A percentile compares a stretch with the other conserved stretches of the same genome.
phyloP scores from a whole-genome alignment of 164 flowering plant genomes.

The Vitis cinerea region DNA sequence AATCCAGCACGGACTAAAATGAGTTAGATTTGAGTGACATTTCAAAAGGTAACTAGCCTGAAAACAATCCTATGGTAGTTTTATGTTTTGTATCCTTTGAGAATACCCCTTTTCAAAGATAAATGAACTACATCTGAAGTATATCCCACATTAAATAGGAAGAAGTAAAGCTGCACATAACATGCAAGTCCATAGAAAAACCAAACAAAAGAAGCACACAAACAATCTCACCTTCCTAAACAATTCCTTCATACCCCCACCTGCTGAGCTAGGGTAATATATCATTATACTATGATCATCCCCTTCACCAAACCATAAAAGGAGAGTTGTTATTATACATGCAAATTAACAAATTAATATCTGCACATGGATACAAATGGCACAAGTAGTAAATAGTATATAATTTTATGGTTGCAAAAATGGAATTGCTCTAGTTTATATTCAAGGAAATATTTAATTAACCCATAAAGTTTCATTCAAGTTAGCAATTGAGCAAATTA shows the following conservation, averaged over 20 bases:
- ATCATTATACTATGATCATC: conserved; percentile 98
- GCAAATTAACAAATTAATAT: not conserved
- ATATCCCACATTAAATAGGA: not conserved
- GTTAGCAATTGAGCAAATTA: not conserved
- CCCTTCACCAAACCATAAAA: conserved; percentile 47
- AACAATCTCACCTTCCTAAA: conserved; percentile 77
- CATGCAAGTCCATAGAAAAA: not conserved
- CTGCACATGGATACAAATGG: not conserved
- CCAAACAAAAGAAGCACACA: not conserved
- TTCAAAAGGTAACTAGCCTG: no score
- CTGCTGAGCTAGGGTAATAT: conserved; percentile 98
- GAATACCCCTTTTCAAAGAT: no score
- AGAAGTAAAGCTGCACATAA: not conserved
- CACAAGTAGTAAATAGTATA: not conserved
- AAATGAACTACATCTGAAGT: not conserved
- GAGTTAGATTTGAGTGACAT: no score
- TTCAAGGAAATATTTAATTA: not conserved
- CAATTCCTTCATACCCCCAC: conserved; percentile 98
- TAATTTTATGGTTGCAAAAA: no score
- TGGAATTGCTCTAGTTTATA: not conserved
- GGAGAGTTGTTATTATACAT: conserved; percentile 7
- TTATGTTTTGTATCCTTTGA: no score
- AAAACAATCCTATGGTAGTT: no score
- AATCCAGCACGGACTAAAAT: no score
- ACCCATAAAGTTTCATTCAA: not conserved